Evolutionary conservation across 805 yeast species (phyloP).

Genomic region (Schizosaccharomyces cryophilus): DNA sequence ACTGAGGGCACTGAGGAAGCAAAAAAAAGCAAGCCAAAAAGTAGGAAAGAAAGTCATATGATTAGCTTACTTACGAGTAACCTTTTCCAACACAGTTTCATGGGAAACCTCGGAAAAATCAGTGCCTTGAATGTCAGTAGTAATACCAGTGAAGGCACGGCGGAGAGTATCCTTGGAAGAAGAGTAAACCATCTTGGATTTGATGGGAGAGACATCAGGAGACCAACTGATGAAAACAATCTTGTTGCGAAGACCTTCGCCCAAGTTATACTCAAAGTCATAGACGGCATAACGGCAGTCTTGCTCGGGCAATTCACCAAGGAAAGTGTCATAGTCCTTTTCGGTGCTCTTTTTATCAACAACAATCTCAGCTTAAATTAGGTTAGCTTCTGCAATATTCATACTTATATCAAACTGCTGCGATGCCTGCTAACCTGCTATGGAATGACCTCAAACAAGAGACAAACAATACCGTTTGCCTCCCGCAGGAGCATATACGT

Average conservation of each 20-base stretch:
- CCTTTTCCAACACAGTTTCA: constrained; percentile 76
- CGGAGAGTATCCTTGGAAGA: constrained; percentile 95
- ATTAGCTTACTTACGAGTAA: constrained; percentile 11
- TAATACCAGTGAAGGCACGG: constrained; percentile 85
- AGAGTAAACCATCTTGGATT: constrained; percentile 87
- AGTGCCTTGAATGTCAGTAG: constrained; percentile 91
- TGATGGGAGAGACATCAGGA: constrained; percentile 89
- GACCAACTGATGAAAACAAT: constrained; percentile 71
- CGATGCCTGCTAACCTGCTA: too few relatives aligned
- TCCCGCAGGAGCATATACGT: neutral
- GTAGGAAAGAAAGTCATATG: too few relatives aligned
- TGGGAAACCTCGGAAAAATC: constrained; percentile 91
- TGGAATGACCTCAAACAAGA: too few relatives aligned
- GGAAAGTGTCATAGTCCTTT: constrained; percentile 56
- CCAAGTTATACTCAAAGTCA: constrained; percentile 78
- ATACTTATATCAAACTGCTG: too few relatives aligned
- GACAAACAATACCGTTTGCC: neutral
- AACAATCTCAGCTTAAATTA: constrained; percentile 37
- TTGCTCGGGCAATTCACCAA: constrained; percentile 76
- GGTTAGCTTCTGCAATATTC: too few relatives aligned
- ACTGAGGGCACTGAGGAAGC: too few relatives aligned
- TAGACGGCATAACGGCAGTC: constrained; percentile 92
- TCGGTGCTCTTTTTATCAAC: constrained; percentile 66
- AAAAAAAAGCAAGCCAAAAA: too few relatives aligned
- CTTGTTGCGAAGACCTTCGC: constrained; percentile 84